These are phyloP conservation scores for Alternaria sp. DNA, from an alignment of 2,329 filamentous ascomycete species.

Conservation along the genomic window DNA sequence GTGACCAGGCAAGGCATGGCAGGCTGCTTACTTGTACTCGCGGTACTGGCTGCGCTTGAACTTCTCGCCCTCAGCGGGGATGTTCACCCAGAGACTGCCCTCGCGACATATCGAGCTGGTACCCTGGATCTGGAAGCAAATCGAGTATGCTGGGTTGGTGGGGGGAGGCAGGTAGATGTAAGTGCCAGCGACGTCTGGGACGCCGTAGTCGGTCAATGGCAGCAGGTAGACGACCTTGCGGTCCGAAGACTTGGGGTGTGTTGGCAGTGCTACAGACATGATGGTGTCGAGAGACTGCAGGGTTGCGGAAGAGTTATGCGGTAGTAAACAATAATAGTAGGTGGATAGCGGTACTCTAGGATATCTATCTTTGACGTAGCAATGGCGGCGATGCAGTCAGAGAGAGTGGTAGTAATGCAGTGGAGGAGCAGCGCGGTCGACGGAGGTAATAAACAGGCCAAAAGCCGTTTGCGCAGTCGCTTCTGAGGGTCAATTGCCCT, in stretches of 20 bases:
- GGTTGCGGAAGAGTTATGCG: constrained; percentile 12
- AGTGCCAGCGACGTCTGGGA: constrained; percentile 83
- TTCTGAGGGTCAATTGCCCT: constrained; percentile 26
- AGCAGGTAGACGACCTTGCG: constrained; percentile 74
- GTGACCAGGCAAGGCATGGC: neutral
- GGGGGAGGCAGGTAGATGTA: constrained; percentile 92
- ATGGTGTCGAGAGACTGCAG: constrained; percentile 8
- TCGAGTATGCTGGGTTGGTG: constrained; percentile 71
- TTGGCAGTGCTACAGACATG: constrained; percentile 33
- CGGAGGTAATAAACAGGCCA: constrained; percentile 14
- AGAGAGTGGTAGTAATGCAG: constrained; percentile 15
- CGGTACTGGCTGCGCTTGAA: constrained; percentile 82
- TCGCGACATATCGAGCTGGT: constrained; percentile 94
- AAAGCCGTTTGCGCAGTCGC: constrained; percentile 16
- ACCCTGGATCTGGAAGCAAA: constrained; percentile 91
- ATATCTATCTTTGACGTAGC: neutral
- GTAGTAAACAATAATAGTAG: constrained; percentile 24
- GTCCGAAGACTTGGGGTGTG: constrained; percentile 16
- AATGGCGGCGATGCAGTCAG: constrained; percentile 8
- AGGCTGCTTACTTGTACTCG: constrained; percentile 78
- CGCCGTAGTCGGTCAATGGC: constrained; percentile 89
- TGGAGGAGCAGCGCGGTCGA: neutral
- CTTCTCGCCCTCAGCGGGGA: constrained; percentile 75
- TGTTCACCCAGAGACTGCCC: constrained; percentile 96
- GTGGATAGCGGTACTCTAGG: constrained; percentile 16